Conservation (phyloP, 305 asterid species). For the Coffea humblotiana region DNA sequence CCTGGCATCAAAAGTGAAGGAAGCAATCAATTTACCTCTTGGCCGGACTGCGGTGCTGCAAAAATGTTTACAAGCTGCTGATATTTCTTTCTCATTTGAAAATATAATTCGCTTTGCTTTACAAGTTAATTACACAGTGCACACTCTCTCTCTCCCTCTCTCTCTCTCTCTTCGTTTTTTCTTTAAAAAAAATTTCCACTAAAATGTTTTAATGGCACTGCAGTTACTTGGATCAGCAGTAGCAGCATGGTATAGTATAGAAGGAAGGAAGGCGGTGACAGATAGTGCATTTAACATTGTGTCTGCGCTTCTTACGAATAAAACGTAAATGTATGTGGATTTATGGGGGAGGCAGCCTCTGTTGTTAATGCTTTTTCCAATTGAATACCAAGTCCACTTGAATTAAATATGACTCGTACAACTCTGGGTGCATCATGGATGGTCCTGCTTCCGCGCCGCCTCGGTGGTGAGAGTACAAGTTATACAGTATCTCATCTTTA, state of each 20-base stretch:
- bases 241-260: neutral
- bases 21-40: neutral
- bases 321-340: neutral
- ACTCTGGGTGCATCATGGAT: neutral
- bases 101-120: neutral
- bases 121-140: neutral
- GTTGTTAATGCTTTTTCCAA: neutral
- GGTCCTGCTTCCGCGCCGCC: conserved; percentile 15
- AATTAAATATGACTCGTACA: neutral
- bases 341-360: neutral
- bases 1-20: conserved; percentile 36
- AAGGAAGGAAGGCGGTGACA: conserved; percentile 19
- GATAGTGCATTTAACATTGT: conserved; percentile 14
- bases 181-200: too few relatives aligned
- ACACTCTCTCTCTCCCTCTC: too few relatives aligned
- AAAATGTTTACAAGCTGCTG: neutral
- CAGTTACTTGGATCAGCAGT: conserved; percentile 3
- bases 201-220: neutral
- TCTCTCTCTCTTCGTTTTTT: too few relatives aligned
- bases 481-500: neutral
- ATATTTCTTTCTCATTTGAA: neutral
- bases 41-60: neutral
- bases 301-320: conserved; percentile 7
- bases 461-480: conserved; percentile 9
- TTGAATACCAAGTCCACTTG: conserved; percentile 7